Base-by-base conservation (phyloP, 2,329 filamentous ascomycete genomes). In the Coniochaeta pulveracea region DNA sequence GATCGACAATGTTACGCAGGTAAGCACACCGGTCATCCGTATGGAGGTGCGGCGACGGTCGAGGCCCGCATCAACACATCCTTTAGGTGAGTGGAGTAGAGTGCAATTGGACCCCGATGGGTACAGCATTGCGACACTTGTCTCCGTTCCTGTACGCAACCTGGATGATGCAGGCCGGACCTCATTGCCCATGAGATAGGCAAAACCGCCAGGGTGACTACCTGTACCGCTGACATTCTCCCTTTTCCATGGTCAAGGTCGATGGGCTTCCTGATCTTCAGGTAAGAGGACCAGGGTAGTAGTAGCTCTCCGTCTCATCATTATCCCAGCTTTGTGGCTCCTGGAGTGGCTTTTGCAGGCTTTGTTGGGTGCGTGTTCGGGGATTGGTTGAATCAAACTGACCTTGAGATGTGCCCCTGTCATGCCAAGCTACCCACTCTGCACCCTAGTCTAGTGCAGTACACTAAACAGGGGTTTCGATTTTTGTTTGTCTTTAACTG, bases 391-490 rank as follows among this genome's bases (percentile, higher is more conserved):
- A 25, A 46, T n/a, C n/a, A n/a, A n/a, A n/a, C 47, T 45, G 40
- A 47, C 47, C 43, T 47, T 43, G 33, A 43, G 39, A 39, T 39
- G 37, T 37, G 41, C 47, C 47, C 47, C 41, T 37, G 47, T 52
- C 47, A 44, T 47, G 44, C 47, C 47, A 52, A 51, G 45, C 39
- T 17, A 32, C 37, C 27, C 33, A 36, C 39, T 36, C 42, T 37
- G 39, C 43, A 43, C 41, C 39, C 42, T 37, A 41, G 43, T 36
- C 34, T 37, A 35, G 37, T 35, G 37, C 35, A 21, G 27, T n/a
- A n/a, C n/a, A n/a, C n/a, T n/a, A n/a, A 35, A 34, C 36, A 40
- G 34, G 23, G 11, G 14, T 19, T 6, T 27, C 14, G 10, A n/a
- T 39, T 34, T 40, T 31, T 31, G 37, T 40, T 41, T 38, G 36